Evolutionary conservation across 371 early-diverging fungal species (phyloP), one percentile per base, ranked within the genome.

Genomic region (Mucor piriformis): DNA sequence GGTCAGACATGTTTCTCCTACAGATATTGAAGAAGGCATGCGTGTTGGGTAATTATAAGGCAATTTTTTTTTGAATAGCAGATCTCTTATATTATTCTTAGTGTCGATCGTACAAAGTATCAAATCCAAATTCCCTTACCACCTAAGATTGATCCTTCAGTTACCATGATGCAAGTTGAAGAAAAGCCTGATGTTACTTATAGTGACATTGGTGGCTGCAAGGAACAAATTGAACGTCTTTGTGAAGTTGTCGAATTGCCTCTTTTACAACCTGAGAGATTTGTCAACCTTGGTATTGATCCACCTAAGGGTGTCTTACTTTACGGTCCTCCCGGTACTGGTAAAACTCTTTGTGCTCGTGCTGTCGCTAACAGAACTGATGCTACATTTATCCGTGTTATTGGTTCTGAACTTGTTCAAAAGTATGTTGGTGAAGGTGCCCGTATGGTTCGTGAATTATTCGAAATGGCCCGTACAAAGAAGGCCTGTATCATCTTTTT

Each of bases 291-390:
- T 57, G 99, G 99, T 69, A 99, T 99, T 71, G 96, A 95, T 27
- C 99, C 99, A 74, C 99, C 99, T 24, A 99, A 99, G 81, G 94
- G 99, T 65, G 99, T 99, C 12, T 82, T 99, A 57, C 81, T 99
- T 35, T 99, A 99, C 71, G 99, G 99, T 23, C 99, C 99, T 13
- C 99, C 99, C 32, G 99, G 97, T 61, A 96, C 96, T n/a, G 99
- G 98, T 54, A 99, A 99, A 83, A 99, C 99, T 1, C 85, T 99
- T 21, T 87, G 99, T 61, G 99, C 99, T 24, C 87, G 99, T 66
- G 99, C 99, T 8, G 99, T 99, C 2, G 99, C 99, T 24, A 99
- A 99, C 73, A 97, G 99, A 78, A 99, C 99, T 3, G 96, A 99
- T 82, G 99, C 99, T 70, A 92, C 93, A n/a, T 99, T 99, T 69